Conservation (phyloP, 2,329 filamentous ascomycete species). For the Aspergillus sp. region DNA sequence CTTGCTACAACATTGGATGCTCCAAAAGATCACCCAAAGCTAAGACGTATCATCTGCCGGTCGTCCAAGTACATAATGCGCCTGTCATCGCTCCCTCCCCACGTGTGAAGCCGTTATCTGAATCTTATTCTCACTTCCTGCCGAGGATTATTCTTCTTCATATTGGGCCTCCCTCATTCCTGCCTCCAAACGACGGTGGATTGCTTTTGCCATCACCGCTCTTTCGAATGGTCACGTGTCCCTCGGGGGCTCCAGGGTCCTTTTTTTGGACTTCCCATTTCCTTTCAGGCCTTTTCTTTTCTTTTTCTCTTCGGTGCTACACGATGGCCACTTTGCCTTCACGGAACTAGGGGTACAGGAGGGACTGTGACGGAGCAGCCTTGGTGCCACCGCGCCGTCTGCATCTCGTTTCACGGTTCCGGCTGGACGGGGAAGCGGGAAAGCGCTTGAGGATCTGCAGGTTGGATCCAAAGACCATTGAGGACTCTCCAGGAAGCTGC, state of each 20-base stretch:
- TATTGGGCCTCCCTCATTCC: not conserved
- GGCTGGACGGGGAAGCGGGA: slow-evolving; percentile 24
- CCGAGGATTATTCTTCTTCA: not conserved
- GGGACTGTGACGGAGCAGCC: slow-evolving; percentile 8
- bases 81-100: slow-evolving; percentile 13
- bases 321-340: slow-evolving; percentile 5
- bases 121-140: slow-evolving; percentile 28
- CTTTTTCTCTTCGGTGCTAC: slow-evolving; percentile 1
- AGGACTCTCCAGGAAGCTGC: slow-evolving; percentile 8
- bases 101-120: slow-evolving; percentile 17
- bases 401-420: slow-evolving; percentile 17
- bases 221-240: slow-evolving; percentile 3
- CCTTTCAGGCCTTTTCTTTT: not conserved
- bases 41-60: slow-evolving; percentile 19
- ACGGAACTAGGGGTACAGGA: slow-evolving; percentile 2
- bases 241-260: not conserved
- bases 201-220: not conserved
- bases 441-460: slow-evolving; percentile 18
- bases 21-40: slow-evolving; percentile 8
- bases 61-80: not conserved
- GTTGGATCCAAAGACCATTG: slow-evolving; percentile 14
- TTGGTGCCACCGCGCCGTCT: slow-evolving; percentile 18
- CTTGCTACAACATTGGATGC: slow-evolving; percentile 13
- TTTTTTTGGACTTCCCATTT: not conserved
- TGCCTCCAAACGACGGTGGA: not conserved